Evolutionary conservation across 2,329 filamentous ascomycete genomes (phyloP), one percentile per base, ranked within the genome.

Genomic region (Sarocladium brachiariae): DNA sequence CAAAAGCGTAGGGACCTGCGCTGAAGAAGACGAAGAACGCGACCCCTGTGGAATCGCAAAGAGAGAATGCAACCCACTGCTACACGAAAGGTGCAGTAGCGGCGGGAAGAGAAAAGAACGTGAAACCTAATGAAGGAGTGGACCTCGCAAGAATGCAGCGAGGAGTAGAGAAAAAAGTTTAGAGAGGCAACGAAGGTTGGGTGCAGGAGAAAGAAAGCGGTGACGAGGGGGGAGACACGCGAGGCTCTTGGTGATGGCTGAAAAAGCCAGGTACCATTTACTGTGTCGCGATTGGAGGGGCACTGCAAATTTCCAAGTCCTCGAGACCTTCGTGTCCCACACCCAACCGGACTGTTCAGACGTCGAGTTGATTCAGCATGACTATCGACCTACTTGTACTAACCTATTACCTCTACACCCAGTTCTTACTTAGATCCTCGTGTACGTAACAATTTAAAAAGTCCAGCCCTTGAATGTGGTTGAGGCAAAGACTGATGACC

Each of bases 41-140:
- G 43, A 47, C 43, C 43, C 43, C 27, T 31, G 43, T 24, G 43
- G 43, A 31, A 47, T 21, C 24, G 43, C 43, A 18, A 47, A 23
- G 21, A 27, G 30, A 25, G 43, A 14, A 31, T 19, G 10, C 16
- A 23, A 25, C 13, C 27, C 21, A 19, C 27, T 23, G 25, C 45
- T 49, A 49, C 46, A 49, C 46, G 46, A 49, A 31, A 49, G 46
- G 31, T 37, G 46, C 46, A 49, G 30, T 37, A 49, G 33, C 46
- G 46, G 11, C 43, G 16, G 25, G 45, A 31, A 49, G 27, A 13
- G 10, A 49, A 25, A 35, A 49, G 13, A 13, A 49, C 11, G 21
- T 14, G 16, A 35, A 25, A 30, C 13, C 13, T 13, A 7, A 30
- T 7, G 14, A 21, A 16, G 33, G 27, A 16, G 43, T 47, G 43